Conservation (phyloP, 2,329 filamentous ascomycete species). For the Chaetomium globosum region DNA sequence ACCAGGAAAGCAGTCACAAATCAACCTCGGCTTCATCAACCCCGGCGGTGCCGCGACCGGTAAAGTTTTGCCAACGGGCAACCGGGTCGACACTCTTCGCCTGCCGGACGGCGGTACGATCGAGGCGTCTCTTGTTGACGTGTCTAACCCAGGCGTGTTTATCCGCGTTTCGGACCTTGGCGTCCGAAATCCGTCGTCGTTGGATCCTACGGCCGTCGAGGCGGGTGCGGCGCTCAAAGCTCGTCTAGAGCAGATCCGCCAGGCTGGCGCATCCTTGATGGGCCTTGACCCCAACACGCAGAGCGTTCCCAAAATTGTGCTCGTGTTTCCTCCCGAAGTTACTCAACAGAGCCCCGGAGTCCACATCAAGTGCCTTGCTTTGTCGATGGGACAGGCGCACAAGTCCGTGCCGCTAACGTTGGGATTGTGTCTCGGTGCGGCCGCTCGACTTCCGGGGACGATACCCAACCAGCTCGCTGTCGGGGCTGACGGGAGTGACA, state of each 20-base stretch:
- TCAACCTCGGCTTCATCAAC: conserved; percentile 45
- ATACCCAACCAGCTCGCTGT: conserved; percentile 44
- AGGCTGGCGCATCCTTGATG: conserved; percentile 45
- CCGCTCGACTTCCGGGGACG: conserved; percentile 47
- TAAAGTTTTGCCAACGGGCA: conserved; percentile 45
- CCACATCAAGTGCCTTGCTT: conserved; percentile 51
- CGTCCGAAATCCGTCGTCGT: conserved; percentile 25
- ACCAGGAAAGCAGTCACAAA: conserved; percentile 42
- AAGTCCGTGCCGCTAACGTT: conserved; percentile 49
- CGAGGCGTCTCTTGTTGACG: conserved; percentile 46
- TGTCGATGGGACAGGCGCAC: conserved; percentile 52
- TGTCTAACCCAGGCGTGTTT: conserved; percentile 49
- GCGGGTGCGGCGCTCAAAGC: conserved; percentile 39
- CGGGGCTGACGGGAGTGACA: conserved; percentile 30
- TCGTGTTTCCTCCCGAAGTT: conserved; percentile 44
- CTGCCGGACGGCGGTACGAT: conserved; percentile 39
- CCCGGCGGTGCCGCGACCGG: conserved; percentile 50
- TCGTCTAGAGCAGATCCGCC: conserved; percentile 44
- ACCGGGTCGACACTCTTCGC: conserved; percentile 40
- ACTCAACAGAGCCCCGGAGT: conserved; percentile 34
- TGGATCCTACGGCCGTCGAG: conserved; percentile 41
- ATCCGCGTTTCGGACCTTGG: conserved; percentile 42
- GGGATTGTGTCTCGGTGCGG: conserved; percentile 47
- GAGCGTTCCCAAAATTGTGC: conserved; percentile 51
- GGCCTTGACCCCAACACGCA: conserved; percentile 44